Evolutionary conservation across 208 protist species (phyloP), one percentile per base, ranked within the genome.

Genomic region (Crithidia thermophila): DNA sequence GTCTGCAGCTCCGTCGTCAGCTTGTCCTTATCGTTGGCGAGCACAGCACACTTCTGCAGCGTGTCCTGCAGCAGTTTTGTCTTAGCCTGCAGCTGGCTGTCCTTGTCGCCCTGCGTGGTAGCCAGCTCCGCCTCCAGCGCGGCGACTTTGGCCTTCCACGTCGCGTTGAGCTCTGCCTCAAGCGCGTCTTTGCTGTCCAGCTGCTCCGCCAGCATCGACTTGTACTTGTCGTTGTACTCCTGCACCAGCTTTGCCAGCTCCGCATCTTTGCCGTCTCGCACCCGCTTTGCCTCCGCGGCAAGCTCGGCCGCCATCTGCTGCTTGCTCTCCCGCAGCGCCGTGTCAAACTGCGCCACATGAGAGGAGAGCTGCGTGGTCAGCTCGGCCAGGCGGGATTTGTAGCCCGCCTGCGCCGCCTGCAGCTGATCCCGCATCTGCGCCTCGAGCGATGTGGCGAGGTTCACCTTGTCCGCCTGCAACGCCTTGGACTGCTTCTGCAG

Each of bases 191-290:
- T 76, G 18, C 69, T 86, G 60, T 95, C 79, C 18, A 98, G 72
- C 68, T 97, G 93, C 80, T 96, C 79, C 8, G 86, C 81, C 14
- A 98, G 72, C 94, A 98, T 98, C 0, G 84, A 25, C 66, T 97
- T 97, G 77, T 97, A 98, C 47, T 84, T 76, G 42, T 96, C 91
- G 63, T 98, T 97, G 82, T 98, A 97, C 72, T 94, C 87, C 60
- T 84, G 77, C 18, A 98, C 90, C 21, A 97, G 62, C 10, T 79
- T 69, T 4, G 77, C 77, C 51, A 83, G 77, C 68, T 97, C 93
- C 0, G 70, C 65, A 27, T 95, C 88, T 56, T 94, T 94, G 23
- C 46, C 42, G 8, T 75, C 55, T 2, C 73, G 71, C 21, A 79
- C 65, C 40, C 73, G 65, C 27, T 72, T 76, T 18, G 81, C 49